A percentile compares a stretch with the other conserved stretches of the same genome.
These are phyloP conservation scores for Emiliania huxleyi DNA, from an alignment of 78 protist species.

Conservation along the genomic window DNA sequence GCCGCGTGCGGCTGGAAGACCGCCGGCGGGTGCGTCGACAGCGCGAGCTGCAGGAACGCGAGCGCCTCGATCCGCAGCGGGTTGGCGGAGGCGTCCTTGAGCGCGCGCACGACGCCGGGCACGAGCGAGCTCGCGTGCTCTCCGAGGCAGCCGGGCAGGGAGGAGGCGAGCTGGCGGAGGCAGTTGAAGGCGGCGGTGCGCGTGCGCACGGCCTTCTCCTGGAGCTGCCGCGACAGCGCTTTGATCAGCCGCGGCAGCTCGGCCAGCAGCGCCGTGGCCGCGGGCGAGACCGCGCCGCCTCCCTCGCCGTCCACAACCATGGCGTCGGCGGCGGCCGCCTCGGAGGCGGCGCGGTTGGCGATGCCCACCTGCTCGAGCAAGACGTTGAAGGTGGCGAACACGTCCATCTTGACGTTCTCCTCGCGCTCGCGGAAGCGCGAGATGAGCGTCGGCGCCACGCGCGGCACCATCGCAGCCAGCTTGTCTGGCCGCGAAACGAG, in stretches of 20 bases:
- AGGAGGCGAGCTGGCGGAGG: constrained; percentile 52
- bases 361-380: background rate
- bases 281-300: background rate
- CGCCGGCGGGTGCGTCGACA: constrained; percentile 56
- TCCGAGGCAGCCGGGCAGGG: constrained; percentile 60
- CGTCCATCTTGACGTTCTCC: constrained; percentile 74
- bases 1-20: constrained; percentile 43
- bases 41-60: constrained; percentile 47
- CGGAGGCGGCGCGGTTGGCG: background rate
- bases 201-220: constrained; percentile 49
- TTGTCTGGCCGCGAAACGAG: constrained; percentile 69
- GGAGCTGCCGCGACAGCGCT: constrained; percentile 30
- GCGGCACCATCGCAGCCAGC: constrained; percentile 28
- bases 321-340: background rate
- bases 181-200: constrained; percentile 69
- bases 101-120: constrained; percentile 53
- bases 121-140: constrained; percentile 45
- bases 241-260: background rate
- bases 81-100: constrained; percentile 50
- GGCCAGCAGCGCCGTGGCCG: background rate
- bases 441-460: constrained; percentile 70
- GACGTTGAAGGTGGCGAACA: constrained; percentile 6
- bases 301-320: background rate
- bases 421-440: constrained; percentile 77
- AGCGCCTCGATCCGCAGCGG: constrained; percentile 69